Evolutionary conservation across 2,329 filamentous ascomycete species (phyloP), one percentile per base, ranked within the genome.

Genomic region (Trichoderma atroviride): DNA sequence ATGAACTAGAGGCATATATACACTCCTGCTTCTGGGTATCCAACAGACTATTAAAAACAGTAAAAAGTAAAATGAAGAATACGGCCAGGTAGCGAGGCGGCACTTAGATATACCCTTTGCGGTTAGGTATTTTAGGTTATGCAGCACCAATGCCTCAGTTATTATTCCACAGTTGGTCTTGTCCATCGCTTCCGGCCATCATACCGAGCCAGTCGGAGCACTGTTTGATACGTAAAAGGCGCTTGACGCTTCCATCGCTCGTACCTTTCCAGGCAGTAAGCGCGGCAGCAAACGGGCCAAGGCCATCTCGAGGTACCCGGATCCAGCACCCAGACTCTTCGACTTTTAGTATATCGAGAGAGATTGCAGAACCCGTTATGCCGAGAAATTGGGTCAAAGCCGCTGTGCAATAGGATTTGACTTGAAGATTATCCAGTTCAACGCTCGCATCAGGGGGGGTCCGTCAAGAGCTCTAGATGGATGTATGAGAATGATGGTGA

Each of bases 331-430:
- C 82, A 6, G 75, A 74, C 1, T 81, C 83, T 3, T 87, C 79
- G 0, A 89, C 81, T 73, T 89, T 88, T 40, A 95, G 83, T 24
- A 94, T 87, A 75, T 95, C 92, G 68, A 94, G 76, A 1, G 89
- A 81, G 4, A 94, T 89, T 13, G 87, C 88, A 2, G 84, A 80
- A 13, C 92, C 92, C 0, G 87, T 89, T 22, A 88, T 80, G 24
- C 92, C 92, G 1, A 95, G 86, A 74, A 92, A 94, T 71, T 91
- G 87, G 1, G 82, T 83, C 9, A 95, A 81, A 0, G 91, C 89
- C 0, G 85, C 78, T 2, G 86, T 87, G 73, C 91, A 86, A 75
- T 91, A 89, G 0, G 88, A 82, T 40, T 87, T 87, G 22, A 86
- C 83, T 47, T 89, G 89, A 3, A 93, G 80, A 3, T 84, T 81